These are phyloP conservation scores for Sporobolomyces roseus DNA, from an alignment of 768 basidiomycete species.

Conservation along the genomic window DNA sequence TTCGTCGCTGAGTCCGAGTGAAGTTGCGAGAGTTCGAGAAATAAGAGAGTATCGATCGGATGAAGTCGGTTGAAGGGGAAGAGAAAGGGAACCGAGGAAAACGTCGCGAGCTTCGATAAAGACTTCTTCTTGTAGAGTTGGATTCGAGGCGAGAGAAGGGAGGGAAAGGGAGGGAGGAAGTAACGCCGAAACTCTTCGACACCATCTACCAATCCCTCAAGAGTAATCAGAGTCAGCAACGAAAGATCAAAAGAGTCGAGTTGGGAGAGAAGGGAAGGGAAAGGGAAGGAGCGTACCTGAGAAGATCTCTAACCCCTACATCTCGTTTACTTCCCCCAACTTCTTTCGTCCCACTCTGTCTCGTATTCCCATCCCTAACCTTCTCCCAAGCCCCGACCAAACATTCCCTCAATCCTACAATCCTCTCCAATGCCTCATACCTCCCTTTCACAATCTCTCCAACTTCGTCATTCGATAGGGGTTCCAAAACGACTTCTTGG, in stretches of 20 bases:
- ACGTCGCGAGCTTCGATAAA: constrained; percentile 84
- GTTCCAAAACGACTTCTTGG: constrained; percentile 61
- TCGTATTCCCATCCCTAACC: constrained; percentile 54
- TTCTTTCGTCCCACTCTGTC: constrained; percentile 39
- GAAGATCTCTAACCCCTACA: constrained; percentile 58
- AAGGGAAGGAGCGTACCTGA: constrained; percentile 23
- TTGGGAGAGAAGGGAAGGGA: background rate
- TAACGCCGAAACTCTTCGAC: constrained; percentile 63
- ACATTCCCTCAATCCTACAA: constrained; percentile 53
- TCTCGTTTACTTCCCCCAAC: constrained; percentile 37
- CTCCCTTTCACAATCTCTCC: constrained; percentile 63
- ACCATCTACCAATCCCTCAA: constrained; percentile 62
- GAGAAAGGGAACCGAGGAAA: constrained; percentile 59
- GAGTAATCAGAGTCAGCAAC: background rate
- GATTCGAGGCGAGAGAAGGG: constrained; percentile 62
- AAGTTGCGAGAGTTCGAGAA: constrained; percentile 23
- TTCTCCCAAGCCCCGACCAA: constrained; percentile 69
- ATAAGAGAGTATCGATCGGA: constrained; percentile 44
- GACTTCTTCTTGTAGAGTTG: constrained; percentile 76
- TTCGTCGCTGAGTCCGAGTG: constrained; percentile 55
- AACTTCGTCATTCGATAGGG: constrained; percentile 67
- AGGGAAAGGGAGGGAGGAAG: constrained; percentile 55
- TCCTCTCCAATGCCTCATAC: constrained; percentile 59
- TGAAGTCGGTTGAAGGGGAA: constrained; percentile 57
- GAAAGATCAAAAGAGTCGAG: background rate